Percentiles rank a stretch among this genome's conserved stretches.
Conservation (phyloP, 495 filamentous ascomycete genomes). For the Xylaria flabelliformis region DNA sequence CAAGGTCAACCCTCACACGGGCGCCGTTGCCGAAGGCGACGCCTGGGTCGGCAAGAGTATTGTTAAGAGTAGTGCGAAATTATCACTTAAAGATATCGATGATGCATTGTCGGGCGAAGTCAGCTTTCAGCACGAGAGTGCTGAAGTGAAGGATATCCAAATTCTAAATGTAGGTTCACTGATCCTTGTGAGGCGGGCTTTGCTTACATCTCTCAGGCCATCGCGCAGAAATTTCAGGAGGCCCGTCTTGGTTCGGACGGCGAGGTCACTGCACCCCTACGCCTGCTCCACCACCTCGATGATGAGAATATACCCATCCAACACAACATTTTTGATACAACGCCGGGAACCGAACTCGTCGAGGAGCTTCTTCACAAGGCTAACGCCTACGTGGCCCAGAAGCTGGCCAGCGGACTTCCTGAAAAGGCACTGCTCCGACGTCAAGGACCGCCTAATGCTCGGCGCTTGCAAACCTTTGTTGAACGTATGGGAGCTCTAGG, state of each 20-base stretch:
- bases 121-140: constrained; percentile 63
- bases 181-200: constrained; percentile 24
- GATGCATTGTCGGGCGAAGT: constrained; percentile 69
- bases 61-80: constrained; percentile 85
- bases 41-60: constrained; percentile 94
- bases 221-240: constrained; percentile 88
- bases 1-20: constrained; percentile 78
- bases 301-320: constrained; percentile 98
- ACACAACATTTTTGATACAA: constrained; percentile 93
- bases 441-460: constrained; percentile 81
- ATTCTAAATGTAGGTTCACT: constrained; percentile 71
- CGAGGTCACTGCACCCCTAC: constrained; percentile 79
- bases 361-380: constrained; percentile 94
- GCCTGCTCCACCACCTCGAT: constrained; percentile 91
- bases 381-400: constrained; percentile 87
- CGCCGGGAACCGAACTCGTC: constrained; percentile 86
- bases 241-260: constrained; percentile 79
- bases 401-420: constrained; percentile 76
- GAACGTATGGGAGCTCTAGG: constrained; percentile 92
- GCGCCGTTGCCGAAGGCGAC: constrained; percentile 77
- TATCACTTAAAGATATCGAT: constrained; percentile 86
- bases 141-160: constrained; percentile 72
- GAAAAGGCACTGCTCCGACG: constrained; percentile 93
- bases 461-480: constrained; percentile 86
- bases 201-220: constrained; percentile 57